phyloP scores from a whole-genome alignment of 78 protist species.

The Trichosphaerium sp. region DNA sequence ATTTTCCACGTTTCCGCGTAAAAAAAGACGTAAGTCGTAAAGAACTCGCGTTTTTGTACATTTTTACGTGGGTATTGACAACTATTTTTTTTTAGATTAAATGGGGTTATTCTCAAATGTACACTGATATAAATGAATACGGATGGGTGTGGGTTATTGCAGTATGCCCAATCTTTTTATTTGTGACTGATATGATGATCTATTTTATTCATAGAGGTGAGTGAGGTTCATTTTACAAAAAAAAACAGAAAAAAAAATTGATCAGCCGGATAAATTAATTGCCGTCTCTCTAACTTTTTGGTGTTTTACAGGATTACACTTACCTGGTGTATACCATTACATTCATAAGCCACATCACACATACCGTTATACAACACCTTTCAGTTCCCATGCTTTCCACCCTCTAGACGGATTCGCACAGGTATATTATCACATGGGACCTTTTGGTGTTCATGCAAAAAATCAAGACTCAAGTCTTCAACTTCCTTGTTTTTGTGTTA shows the following conservation, averaged over 20 bases:
- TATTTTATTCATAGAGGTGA: conserved; percentile 78
- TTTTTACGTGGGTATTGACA: background rate
- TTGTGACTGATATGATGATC: conserved; percentile 56
- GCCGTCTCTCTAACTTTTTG: too few species aligned
- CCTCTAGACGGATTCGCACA: conserved; percentile 68
- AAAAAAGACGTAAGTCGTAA: too few species aligned
- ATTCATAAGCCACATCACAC: conserved; percentile 71
- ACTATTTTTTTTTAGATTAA: background rate
- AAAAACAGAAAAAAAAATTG: too few species aligned
- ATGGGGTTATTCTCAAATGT: background rate
- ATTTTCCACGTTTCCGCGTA: too few species aligned
- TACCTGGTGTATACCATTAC: conserved; percentile 37
- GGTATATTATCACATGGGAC: conserved; percentile 37
- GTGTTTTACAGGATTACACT: conserved; percentile 56
- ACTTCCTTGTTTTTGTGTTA: too few species aligned
- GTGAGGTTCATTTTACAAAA: too few species aligned
- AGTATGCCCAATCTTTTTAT: conserved; percentile 8
- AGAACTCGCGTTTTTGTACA: too few species aligned
- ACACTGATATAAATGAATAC: background rate
- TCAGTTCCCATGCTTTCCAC: conserved; percentile 65
- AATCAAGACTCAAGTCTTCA: too few species aligned
- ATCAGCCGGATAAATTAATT: too few species aligned
- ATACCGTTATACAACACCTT: conserved; percentile 34
- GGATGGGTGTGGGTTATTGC: background rate
- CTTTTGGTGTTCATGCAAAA: too few species aligned